Evolutionary conservation across 2,329 filamentous ascomycete species (phyloP), one percentile per base, ranked within the genome.

Genomic region (Apiospora marii): DNA sequence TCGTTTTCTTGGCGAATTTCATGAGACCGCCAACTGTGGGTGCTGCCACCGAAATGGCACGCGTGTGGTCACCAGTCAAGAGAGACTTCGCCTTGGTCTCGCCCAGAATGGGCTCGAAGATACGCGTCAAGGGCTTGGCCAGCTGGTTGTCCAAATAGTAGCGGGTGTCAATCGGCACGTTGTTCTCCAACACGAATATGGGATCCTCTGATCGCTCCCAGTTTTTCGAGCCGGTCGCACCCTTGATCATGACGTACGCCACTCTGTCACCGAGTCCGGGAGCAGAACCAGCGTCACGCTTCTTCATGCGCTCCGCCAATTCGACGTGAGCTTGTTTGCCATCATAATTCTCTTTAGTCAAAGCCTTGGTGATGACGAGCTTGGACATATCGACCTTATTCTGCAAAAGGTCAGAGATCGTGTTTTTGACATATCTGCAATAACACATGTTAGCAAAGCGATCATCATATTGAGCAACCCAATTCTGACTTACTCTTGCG

Each of bases 301-400:
- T 98, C 85, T 92, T 94, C 96, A 99, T 99, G 64, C 96, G 93
- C 79, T 96, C 92, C 0, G 95, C 96, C 67, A 99, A 92, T 84
- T 98, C 96, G 68, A 97, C 94, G 82, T 99, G 96, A 2, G 96
- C 96, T 85, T 98, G 96, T 83, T 98, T 98, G 70, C 92, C 93
- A 14, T 92, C 91, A 82, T 99, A 99, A 80, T 94, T 92, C 58
- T 91, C 90, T 82, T 99, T 99, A 19, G 96, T 93, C 30, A 99
- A 88, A 0, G 96, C 96, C 84, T 99, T 99, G 41, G 96, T 99
- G 80, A 99, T 99, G 81, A 99, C 97, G 24, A 99, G 92, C 83
- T 99, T 98, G 49, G 96, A 98, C 94, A 99, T 97, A 84, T 99
- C 96, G 78, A 99, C 88, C 83, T 97, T 98, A 86, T 99, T 99